A percentile compares a stretch with the other conserved stretches of the same genome.
Evolutionary conservation across 1,139 yeast species (phyloP).

Genomic region (Debaryomyces sp.): DNA sequence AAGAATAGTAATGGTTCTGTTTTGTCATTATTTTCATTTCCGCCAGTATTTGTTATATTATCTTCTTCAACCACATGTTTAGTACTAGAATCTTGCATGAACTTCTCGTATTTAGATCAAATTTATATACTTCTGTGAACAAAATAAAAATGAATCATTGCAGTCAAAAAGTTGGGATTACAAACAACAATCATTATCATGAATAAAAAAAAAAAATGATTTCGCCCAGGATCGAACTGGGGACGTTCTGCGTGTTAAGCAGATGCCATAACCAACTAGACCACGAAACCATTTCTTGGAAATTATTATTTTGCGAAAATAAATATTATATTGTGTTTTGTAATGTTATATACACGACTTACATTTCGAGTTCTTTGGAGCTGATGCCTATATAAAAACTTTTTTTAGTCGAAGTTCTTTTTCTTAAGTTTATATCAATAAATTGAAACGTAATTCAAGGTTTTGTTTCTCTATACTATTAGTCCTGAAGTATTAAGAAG

Average conservation of each 20-base stretch:
- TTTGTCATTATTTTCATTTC: conserved; percentile 1
- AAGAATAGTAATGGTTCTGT: conserved; percentile 41
- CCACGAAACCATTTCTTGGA: conserved; percentile 56
- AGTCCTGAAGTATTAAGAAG: not conserved
- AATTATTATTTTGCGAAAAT: not conserved
- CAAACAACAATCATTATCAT: not conserved
- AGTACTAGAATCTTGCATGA: conserved; percentile 17
- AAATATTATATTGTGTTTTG: not conserved
- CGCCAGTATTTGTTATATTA: not conserved
- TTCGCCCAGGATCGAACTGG: conserved; percentile 61
- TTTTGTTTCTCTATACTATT: not conserved
- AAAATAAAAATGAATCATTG: not conserved
- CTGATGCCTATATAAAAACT: not conserved
- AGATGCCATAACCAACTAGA: conserved; percentile 99
- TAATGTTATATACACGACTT: not conserved
- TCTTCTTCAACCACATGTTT: conserved; percentile 13
- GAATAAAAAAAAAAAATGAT: conserved; percentile 9
- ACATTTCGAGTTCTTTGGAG: not conserved
- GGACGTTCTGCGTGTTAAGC: conserved; percentile 99
- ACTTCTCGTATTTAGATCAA: not conserved
- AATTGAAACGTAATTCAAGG: not conserved
- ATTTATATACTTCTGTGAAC: not conserved
- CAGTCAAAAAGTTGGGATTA: not conserved
- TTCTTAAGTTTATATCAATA: not conserved
- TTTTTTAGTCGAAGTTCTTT: not conserved